phyloP scores from a whole-genome alignment of 441 rosid species.

The Manihot esculenta region DNA sequence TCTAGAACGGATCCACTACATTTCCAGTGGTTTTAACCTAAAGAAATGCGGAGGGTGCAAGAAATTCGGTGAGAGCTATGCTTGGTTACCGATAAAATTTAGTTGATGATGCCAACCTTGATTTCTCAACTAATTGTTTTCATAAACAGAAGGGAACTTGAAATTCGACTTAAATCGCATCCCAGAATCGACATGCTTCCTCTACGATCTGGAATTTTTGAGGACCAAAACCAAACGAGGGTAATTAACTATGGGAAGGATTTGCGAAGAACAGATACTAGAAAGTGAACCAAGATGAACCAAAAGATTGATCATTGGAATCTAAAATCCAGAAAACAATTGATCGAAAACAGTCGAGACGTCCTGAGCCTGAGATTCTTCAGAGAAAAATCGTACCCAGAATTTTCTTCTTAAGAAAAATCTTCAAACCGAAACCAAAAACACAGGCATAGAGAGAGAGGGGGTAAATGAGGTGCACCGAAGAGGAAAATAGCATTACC shows the following conservation, averaged over 20 bases:
- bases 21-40: not conserved
- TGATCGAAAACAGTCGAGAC: not conserved
- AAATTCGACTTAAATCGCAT: not conserved
- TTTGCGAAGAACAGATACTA: not conserved
- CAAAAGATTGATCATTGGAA: not conserved
- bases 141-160: constrained; percentile 1
- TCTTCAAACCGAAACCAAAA: not conserved
- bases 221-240: not conserved
- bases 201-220: not conserved
- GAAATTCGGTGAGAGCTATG: not conserved
- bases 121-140: not conserved
- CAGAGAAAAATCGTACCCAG: not conserved
- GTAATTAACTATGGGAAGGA: not conserved
- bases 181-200: not conserved
- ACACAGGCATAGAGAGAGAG: not conserved
- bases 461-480: not conserved
- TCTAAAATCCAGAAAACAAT: not conserved
- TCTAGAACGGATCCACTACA: constrained; percentile 7
- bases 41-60: not conserved
- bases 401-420: not conserved
- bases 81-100: constrained; percentile 16
- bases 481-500: constrained; percentile 21
- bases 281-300: not conserved
- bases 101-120: not conserved
- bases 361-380: not conserved